phyloP scores from a whole-genome alignment of 228 moss, liverwort and hornwort genomes.

The Sphagnum magellanicum region DNA sequence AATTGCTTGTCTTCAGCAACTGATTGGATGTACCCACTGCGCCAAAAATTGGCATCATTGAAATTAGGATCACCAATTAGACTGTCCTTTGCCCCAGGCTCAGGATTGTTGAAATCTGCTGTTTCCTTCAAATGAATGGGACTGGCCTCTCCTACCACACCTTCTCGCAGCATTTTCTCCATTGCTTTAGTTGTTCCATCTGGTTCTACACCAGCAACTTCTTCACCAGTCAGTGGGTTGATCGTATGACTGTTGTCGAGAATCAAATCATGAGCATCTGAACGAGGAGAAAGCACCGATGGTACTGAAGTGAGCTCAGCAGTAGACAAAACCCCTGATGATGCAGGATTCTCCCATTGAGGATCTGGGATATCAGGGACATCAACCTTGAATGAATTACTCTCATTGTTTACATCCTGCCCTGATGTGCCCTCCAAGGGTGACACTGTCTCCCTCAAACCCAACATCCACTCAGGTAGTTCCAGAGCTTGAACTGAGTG shows the following conservation, averaged over 20 bases:
- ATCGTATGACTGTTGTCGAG: slow-evolving; percentile 3
- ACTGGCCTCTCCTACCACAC: slow-evolving; percentile 44
- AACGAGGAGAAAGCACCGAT: not conserved
- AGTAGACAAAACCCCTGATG: slow-evolving; percentile 13
- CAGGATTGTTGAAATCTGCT: slow-evolving; percentile 14
- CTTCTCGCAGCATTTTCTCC: slow-evolving; percentile 47
- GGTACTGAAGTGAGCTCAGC: not conserved
- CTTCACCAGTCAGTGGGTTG: slow-evolving; percentile 31
- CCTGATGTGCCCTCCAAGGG: slow-evolving; percentile 35
- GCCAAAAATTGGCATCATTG: slow-evolving; percentile 53
- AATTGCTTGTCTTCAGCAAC: slow-evolving; percentile 21
- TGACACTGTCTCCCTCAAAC: slow-evolving; percentile 6
- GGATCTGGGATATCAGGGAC: slow-evolving; percentile 5
- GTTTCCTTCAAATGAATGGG: slow-evolving; percentile 25
- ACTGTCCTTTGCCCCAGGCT: slow-evolving; percentile 14
- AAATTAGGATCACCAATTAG: slow-evolving; percentile 24
- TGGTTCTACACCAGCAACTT: slow-evolving; percentile 37
- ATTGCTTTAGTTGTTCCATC: slow-evolving; percentile 42
- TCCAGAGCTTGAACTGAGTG: slow-evolving; percentile 19
- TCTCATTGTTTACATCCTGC: slow-evolving; percentile 16
- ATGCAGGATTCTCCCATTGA: not conserved
- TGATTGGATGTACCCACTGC: slow-evolving; percentile 41
- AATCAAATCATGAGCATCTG: slow-evolving; percentile 10
- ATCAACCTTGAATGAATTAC: slow-evolving; percentile 6
- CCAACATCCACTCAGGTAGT: slow-evolving; percentile 19